A percentile compares a stretch with the other conserved stretches of the same genome.
Evolutionary conservation across 139 green algal genomes (phyloP).

Genomic region (Coccomyxa sp.): DNA sequence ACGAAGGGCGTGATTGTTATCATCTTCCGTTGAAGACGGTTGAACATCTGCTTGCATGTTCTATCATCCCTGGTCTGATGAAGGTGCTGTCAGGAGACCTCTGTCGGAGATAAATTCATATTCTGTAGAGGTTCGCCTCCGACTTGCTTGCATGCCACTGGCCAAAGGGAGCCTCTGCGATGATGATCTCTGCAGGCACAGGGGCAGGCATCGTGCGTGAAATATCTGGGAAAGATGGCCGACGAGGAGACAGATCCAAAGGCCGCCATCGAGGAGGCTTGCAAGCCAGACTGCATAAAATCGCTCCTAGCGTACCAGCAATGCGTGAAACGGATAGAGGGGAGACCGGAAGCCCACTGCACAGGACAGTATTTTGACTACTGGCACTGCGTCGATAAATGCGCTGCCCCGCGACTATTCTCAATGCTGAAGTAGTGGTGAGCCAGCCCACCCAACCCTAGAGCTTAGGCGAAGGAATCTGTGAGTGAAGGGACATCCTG

Average conservation of each 20-base stretch:
- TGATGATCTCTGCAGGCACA: too few species aligned
- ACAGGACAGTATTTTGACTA: constrained; percentile 78
- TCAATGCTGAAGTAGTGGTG: constrained; percentile 15
- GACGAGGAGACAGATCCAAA: constrained; percentile 16
- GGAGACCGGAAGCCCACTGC: constrained; percentile 62
- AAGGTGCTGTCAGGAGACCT: too few species aligned
- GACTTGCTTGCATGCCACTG: too few species aligned
- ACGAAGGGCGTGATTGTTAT: too few species aligned
- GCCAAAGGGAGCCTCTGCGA: too few species aligned
- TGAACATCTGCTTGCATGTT: too few species aligned
- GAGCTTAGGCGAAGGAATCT: too few species aligned
- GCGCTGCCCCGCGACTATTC: constrained; percentile 21
- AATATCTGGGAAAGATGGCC: constrained; percentile 3
- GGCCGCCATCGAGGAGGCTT: constrained; percentile 20
- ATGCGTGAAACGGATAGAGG: constrained; percentile 60
- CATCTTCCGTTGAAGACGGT: too few species aligned
- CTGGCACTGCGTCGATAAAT: constrained; percentile 58
- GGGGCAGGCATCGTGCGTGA: background rate
- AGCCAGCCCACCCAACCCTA: background rate
- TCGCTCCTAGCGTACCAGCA: constrained; percentile 27
- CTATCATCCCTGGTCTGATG: too few species aligned
- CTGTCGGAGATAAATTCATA: too few species aligned
- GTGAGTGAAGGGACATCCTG: too few species aligned
- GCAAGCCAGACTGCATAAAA: constrained; percentile 34
- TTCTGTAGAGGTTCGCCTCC: too few species aligned